Evolutionary conservation across 2,329 filamentous ascomycete species (phyloP), one percentile per base, ranked within the genome.

Genomic region (Tolypocladium sp.): DNA sequence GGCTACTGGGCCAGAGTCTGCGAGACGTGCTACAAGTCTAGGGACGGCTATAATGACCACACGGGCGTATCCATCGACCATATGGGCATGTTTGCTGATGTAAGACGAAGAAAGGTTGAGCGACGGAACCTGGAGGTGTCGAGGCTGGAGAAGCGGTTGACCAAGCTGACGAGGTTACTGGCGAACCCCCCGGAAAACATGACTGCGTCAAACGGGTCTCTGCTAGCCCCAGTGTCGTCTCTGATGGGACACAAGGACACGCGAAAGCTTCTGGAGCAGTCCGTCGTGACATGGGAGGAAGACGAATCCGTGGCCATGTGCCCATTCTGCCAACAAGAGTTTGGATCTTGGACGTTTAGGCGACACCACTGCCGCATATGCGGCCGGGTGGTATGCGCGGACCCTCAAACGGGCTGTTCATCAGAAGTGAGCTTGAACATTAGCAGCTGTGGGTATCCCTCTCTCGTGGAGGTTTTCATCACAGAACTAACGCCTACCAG

Each of bases 11-110:
- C 91, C 66, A 79, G 94, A 57, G 93, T 97, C 2, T 99, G 94
- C 70, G 94, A 99, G 77, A 97, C 94, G n/a, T 99, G 94, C 75
- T 99, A 94, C 77, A 97, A 97, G 76, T 96, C 92, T 57, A 84
- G 94, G 67, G 91, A 92, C 33, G 94, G 94, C 4, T 99, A 99
- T 74, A 96, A 95, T 70, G 92, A 99, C 68, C 89, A 93, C 66
- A 83, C 82, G 58, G 90, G 92, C 1, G 72, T 87, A 2, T 78
- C 86, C 59, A 79, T 86, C 61, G 87, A 96, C 66, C 89, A 92
- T 66, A 92, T 85, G 3, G 76, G 78, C n/a, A 76, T 78, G 4
- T 97, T 99, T 66, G 75, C 80, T 15, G 80, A 81, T 3, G 81
- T 89, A n/a, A 80, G 94, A 60, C 84, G 88, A 66, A 89, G 87